Evolutionary conservation across 179 eudicot genomes (phyloP).

Genomic region (Corrigiola litoralis): DNA sequence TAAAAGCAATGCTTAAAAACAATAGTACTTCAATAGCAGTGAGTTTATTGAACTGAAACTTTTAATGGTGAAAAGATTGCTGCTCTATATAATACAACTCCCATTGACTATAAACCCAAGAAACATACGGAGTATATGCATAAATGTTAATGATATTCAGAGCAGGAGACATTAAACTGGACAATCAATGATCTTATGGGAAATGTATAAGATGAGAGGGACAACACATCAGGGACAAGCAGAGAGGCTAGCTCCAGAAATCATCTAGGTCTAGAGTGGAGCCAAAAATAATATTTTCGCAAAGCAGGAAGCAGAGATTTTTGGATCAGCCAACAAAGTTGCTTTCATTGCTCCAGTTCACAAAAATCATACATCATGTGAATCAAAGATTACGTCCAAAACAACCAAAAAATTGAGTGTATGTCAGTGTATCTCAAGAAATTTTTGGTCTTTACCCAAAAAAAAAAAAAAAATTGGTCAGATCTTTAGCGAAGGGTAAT

Average conservation of each 20-base stretch:
- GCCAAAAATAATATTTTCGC: slow-evolving; percentile 7
- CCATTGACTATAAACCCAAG: too few relatives aligned
- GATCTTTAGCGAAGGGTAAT: slow-evolving; percentile 9
- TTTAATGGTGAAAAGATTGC: too few relatives aligned
- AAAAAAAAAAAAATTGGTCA: too few relatives aligned
- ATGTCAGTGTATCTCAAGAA: slow-evolving; percentile 4
- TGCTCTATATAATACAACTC: too few relatives aligned
- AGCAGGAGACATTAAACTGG: background rate
- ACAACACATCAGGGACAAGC: background rate
- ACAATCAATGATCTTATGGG: slow-evolving; percentile 1
- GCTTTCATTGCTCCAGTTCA: background rate
- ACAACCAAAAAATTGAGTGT: background rate
- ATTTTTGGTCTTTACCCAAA: too few relatives aligned
- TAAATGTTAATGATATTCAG: background rate
- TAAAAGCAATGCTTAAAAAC: too few relatives aligned
- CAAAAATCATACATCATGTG: slow-evolving; percentile 12
- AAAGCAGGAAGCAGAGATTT: background rate
- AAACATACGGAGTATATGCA: too few relatives aligned
- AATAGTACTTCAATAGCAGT: too few relatives aligned
- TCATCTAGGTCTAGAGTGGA: background rate
- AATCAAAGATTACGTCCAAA: slow-evolving; percentile 3
- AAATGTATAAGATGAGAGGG: background rate
- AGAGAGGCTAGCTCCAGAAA: background rate
- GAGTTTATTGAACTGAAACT: too few relatives aligned
- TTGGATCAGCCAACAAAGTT: background rate